These are phyloP conservation scores for Rhododendron simsii DNA, from an alignment of 148 eudicot species.

Conservation along the genomic window DNA sequence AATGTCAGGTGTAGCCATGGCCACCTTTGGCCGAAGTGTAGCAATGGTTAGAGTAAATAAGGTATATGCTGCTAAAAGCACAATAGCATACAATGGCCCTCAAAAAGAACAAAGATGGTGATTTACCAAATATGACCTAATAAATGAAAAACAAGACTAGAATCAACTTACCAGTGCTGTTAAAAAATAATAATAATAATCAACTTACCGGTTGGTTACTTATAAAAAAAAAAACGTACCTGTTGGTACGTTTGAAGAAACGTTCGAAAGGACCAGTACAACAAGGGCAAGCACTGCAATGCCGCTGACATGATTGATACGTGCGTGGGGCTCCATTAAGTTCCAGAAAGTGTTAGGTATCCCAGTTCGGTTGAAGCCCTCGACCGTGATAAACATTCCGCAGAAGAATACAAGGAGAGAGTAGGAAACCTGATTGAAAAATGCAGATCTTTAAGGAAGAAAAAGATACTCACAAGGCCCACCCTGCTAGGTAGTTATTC, in stretches of 20 bases:
- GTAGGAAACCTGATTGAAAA: constrained; percentile 15
- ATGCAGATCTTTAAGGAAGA: neutral
- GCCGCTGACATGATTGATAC: constrained; percentile 12
- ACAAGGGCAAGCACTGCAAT: constrained; percentile 18
- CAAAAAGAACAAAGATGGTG: neutral
- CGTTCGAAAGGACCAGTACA: constrained; percentile 18
- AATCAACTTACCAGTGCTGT: too few relatives aligned
- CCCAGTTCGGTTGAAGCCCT: constrained; percentile 29
- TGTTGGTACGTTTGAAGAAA: constrained; percentile 30
- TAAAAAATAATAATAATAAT: neutral
- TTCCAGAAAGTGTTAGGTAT: constrained; percentile 24
- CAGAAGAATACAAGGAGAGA: constrained; percentile 27
- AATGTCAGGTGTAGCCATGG: neutral
- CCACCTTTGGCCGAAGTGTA: neutral
- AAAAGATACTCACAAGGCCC: neutral
- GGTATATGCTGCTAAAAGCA: too few relatives aligned
- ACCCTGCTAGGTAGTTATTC: neutral
- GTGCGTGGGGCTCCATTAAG: constrained; percentile 19
- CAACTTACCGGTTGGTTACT: constrained; percentile 18
- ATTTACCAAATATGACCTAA: neutral
- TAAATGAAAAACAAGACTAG: neutral
- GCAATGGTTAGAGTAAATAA: neutral
- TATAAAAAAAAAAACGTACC: too few relatives aligned
- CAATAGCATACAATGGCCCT: neutral
- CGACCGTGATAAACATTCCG: constrained; percentile 30